These are phyloP conservation scores for Andrographis paniculata DNA, from an alignment of 305 asterid genomes.

Conservation along the genomic window DNA sequence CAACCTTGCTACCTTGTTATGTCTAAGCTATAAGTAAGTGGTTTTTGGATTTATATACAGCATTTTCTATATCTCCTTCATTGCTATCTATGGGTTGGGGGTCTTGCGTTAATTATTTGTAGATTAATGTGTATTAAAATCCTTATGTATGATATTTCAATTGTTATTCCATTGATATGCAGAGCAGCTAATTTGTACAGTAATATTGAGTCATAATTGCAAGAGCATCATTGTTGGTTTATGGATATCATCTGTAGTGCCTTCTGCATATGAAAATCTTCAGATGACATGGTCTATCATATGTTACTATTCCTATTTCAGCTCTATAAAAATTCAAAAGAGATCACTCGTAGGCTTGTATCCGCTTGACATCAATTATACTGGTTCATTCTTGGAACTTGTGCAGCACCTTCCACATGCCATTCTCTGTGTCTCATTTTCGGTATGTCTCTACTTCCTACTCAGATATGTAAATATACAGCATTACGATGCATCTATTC, in stretches of 20 bases:
- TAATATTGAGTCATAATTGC: too few species aligned
- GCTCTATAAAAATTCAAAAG: slow-evolving; percentile 9
- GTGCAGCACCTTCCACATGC: slow-evolving; percentile 20
- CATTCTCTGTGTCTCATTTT: slow-evolving; percentile 20
- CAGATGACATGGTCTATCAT: too few species aligned
- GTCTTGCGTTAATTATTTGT: too few species aligned
- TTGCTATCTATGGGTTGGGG: too few species aligned
- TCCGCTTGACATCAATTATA: slow-evolving; percentile 6
- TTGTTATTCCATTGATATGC: too few species aligned
- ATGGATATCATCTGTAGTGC: too few species aligned
- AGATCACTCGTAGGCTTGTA: slow-evolving; percentile 21
- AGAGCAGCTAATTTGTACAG: too few species aligned
- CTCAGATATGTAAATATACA: neutral
- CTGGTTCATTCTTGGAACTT: slow-evolving; percentile 2
- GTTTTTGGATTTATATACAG: too few species aligned
- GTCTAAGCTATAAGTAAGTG: slow-evolving; percentile 21
- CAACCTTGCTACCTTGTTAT: slow-evolving; percentile 13
- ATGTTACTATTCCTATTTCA: neutral
- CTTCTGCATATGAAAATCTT: too few species aligned
- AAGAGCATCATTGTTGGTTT: too few species aligned
- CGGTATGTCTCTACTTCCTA: slow-evolving; percentile 13
- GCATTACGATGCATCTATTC: neutral
- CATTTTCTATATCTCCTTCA: too few species aligned
- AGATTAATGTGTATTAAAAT: neutral
- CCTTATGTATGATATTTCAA: too few species aligned